Percentiles rank a stretch among this genome's conserved stretches.
These are phyloP conservation scores for Aureoboletus auriporus DNA, from an alignment of 768 basidiomycete species.

Conservation along the genomic window DNA sequence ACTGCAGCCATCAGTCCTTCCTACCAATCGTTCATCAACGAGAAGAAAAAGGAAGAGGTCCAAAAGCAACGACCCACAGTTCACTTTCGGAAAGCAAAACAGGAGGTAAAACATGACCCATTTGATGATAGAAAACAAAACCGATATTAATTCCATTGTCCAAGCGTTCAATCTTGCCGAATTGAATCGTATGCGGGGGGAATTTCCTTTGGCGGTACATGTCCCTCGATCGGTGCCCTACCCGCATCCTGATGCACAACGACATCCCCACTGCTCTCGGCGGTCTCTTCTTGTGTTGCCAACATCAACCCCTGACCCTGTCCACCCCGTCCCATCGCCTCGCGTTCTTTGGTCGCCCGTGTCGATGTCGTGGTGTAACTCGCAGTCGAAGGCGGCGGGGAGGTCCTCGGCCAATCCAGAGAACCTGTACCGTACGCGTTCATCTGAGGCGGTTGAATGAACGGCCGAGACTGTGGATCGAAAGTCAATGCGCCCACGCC, in stretches of 20 bases:
- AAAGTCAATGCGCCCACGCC: background rate
- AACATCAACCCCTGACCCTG: constrained; percentile 14
- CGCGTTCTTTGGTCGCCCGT: constrained; percentile 20
- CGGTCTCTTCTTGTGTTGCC: constrained; percentile 19
- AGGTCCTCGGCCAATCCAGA: constrained; percentile 17
- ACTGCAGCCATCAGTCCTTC: no score
- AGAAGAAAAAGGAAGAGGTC: no score
- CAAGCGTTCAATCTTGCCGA: constrained; percentile 10
- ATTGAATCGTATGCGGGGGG: constrained; percentile 29
- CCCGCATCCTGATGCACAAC: constrained; percentile 28
- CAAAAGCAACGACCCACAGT: no score
- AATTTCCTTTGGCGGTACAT: constrained; percentile 20
- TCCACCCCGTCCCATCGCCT: constrained; percentile 17
- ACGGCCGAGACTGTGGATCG: constrained; percentile 9
- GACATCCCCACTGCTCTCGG: constrained; percentile 19
- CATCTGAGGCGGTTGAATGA: constrained; percentile 1
- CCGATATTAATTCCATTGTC: background rate
- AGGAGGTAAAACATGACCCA: no score
- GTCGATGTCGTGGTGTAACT: constrained; percentile 12
- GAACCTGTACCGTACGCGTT: constrained; percentile 13
- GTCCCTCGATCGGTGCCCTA: constrained; percentile 18
- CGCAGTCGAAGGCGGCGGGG: constrained; percentile 23
- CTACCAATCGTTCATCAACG: no score
- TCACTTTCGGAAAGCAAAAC: no score
- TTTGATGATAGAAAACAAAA: background rate